Percentiles rank a stretch among this genome's conserved stretches.
Evolutionary conservation across 2,329 filamentous ascomycete species (phyloP).

Genomic region (Leptographium galeiforme): DNA sequence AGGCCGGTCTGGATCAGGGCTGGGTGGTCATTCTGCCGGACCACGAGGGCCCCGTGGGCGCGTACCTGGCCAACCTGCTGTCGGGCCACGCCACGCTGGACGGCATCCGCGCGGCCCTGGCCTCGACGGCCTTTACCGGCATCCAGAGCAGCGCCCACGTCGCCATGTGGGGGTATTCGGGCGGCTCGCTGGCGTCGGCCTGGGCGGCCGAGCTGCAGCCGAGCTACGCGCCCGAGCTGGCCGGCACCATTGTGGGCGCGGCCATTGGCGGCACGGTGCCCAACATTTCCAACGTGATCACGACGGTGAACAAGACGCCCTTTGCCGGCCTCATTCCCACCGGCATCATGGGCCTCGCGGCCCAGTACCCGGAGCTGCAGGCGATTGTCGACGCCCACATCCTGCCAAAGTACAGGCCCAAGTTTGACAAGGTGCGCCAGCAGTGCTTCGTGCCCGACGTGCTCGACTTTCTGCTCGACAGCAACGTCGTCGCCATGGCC

Average conservation of each 20-base stretch:
- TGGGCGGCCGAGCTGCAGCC: background rate
- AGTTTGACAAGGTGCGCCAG: background rate
- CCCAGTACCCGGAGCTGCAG: background rate
- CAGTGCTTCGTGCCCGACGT: background rate
- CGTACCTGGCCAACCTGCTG: background rate
- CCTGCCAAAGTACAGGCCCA: background rate
- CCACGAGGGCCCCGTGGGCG: background rate
- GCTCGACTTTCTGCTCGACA: background rate
- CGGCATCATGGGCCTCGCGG: background rate
- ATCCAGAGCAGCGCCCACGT: background rate
- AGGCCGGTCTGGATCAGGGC: background rate
- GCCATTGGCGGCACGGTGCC: background rate
- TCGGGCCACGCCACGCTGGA: background rate
- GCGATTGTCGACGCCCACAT: background rate
- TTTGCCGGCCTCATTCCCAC: background rate
- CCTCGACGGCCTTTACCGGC: background rate
- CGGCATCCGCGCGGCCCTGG: background rate
- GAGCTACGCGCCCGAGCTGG: background rate
- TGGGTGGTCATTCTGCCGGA: background rate
- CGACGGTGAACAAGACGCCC: background rate
- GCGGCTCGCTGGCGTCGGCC: background rate
- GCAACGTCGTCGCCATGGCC: background rate
- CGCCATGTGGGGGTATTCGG: background rate
- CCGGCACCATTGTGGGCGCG: background rate
- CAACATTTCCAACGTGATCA: background rate